Evolutionary conservation across 306 rosid genomes (phyloP), one percentile per base, ranked within the genome.

Genomic region (Cucurbita ficifolia): DNA sequence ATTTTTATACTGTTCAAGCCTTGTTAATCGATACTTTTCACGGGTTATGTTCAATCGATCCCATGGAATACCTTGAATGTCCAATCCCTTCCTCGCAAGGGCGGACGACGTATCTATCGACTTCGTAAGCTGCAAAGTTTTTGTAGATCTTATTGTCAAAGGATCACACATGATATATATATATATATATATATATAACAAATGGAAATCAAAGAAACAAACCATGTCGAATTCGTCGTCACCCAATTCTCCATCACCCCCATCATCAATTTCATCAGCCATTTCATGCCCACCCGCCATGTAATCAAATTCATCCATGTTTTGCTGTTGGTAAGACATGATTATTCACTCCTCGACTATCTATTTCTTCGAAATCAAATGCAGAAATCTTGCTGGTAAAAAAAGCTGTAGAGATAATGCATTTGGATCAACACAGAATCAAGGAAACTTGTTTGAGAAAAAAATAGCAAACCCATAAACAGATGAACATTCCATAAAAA

Each of bases 41-140:
- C 82, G 79, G 18, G 73, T 75, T 36, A 75, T 70, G 38, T 74
- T 79, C 64, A 79, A 11, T 40, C 73, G 69, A 59, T 75, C 79
- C 82, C 82, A 79, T 22, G 79, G 82, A 79, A 79, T 79, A 38
- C 76, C 82, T 75, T 79, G 82, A 75, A 79, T 75, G 76, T 79
- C 82, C 50, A 69, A 56, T 51, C 82, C 82, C 73, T 50, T 79
- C 79, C 82, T 79, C 10, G 76, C 82, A 48, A 75, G 79, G 22
- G 82, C 79, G 5, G 82, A 77, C 2, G 82, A 79, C 5, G 79
- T 79, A 69, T 79, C 82, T 58, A 46, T 50, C 12, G 61, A 60
- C 73, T 75, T 67, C 10, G 72, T 75, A 51, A 56, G 76, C 82
- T 75, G 79, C 57, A 72, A 57, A 18, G 6, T 13, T 59, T 70